These are phyloP conservation scores for Cryptosporidium bovis DNA, from an alignment of 169 alveolate species.

Conservation along the genomic window DNA sequence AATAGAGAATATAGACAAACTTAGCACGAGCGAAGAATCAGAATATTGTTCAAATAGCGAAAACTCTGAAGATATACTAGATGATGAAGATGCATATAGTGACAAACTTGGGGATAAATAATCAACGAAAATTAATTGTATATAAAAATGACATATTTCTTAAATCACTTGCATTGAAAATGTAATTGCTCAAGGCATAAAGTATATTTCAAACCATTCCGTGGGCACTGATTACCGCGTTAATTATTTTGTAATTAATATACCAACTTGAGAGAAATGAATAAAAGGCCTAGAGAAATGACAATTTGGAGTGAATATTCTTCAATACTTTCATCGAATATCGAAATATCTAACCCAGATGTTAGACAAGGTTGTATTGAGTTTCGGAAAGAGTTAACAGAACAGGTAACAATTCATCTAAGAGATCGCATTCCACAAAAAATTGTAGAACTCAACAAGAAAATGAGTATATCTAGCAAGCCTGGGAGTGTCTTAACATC, in stretches of 20 bases:
- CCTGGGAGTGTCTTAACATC: constrained; percentile 49
- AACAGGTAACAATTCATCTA: constrained; percentile 83
- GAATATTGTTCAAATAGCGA: constrained; percentile 10
- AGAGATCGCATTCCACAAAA: constrained; percentile 88
- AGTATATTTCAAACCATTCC: too few relatives aligned
- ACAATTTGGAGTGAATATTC: constrained; percentile 56
- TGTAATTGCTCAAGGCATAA: too few relatives aligned
- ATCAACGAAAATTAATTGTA: too few relatives aligned
- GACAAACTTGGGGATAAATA: too few relatives aligned
- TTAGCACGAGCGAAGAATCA: background rate
- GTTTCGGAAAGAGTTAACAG: constrained; percentile 85
- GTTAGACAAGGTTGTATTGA: constrained; percentile 83
- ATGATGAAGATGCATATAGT: too few relatives aligned
- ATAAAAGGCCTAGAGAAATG: constrained; percentile 45
- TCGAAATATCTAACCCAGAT: constrained; percentile 83
- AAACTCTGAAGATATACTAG: too few relatives aligned
- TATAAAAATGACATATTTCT: too few relatives aligned
- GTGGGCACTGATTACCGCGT: constrained; percentile 18
- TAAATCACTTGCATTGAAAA: too few relatives aligned
- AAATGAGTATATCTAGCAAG: constrained; percentile 79
- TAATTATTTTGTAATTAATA: background rate
- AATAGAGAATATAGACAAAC: constrained; percentile 12
- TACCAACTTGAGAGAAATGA: constrained; percentile 7
- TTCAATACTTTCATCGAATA: constrained; percentile 66
- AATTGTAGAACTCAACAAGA: constrained; percentile 84